A percentile compares a stretch with the other conserved stretches of the same genome.
Conservation (phyloP, 1,139 yeast genomes). For the Yamadazyma diddensiae region DNA sequence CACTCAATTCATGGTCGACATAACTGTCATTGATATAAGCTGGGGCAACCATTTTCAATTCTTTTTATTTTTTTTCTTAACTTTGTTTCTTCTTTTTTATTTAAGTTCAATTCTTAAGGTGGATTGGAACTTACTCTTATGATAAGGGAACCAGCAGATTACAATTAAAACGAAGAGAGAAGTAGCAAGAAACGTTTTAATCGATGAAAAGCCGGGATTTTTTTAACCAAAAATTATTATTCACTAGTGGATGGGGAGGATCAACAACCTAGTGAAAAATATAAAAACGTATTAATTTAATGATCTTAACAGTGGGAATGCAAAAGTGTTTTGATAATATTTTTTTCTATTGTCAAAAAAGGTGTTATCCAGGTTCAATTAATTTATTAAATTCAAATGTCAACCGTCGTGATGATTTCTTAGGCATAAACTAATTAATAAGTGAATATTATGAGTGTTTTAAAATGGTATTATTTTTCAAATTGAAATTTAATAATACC, state of each 20-base stretch:
- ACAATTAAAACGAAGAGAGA: conserved; percentile 44
- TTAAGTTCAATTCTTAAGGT: conserved; percentile 22
- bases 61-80: not conserved
- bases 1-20: conserved; percentile 77
- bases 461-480: conserved; percentile 3
- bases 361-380: conserved; percentile 47
- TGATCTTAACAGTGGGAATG: not conserved
- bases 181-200: conserved; percentile 53
- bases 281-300: conserved; percentile 15
- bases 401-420: conserved; percentile 44
- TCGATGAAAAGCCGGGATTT: conserved; percentile 11
- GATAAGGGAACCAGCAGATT: conserved; percentile 15
- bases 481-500: conserved; percentile 3
- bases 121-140: conserved; percentile 47
- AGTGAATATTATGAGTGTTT: conserved; percentile 1
- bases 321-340: not conserved
- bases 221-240: conserved; percentile 19
- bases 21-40: conserved; percentile 47
- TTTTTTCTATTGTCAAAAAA: not conserved
- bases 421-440: conserved; percentile 35
- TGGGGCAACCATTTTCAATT: conserved; percentile 39
- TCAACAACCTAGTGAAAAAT: conserved; percentile 31
- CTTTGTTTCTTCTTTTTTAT: conserved; percentile 6
- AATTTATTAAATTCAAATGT: conserved; percentile 24
- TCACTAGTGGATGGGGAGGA: conserved; percentile 38